Evolutionary conservation across 2,329 filamentous ascomycete species (phyloP).

Genomic region (Xylaria sp.): DNA sequence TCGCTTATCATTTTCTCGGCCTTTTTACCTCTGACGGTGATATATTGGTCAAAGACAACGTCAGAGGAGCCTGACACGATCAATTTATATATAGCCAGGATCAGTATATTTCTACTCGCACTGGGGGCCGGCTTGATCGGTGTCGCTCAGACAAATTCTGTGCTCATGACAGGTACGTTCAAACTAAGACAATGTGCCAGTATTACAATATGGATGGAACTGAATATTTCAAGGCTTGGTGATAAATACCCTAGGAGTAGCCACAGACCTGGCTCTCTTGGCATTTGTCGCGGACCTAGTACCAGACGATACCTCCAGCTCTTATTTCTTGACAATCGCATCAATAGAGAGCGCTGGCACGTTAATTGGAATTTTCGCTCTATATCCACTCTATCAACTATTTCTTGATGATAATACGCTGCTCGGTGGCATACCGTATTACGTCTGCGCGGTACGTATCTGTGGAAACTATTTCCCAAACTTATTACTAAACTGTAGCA

Average conservation of each 20-base stretch:
- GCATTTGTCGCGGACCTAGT: slow-evolving; percentile 21
- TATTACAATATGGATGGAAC: background rate
- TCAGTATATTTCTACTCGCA: slow-evolving; percentile 7
- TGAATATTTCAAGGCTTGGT: slow-evolving; percentile 21
- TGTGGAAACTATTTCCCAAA: no score
- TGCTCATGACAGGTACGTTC: slow-evolving; percentile 20
- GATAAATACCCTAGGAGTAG: slow-evolving; percentile 28
- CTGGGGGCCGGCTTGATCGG: slow-evolving; percentile 24
- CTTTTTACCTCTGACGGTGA: slow-evolving; percentile 11
- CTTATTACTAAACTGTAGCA: slow-evolving; percentile 2
- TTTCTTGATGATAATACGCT: slow-evolving; percentile 13
- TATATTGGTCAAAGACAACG: slow-evolving; percentile 1
- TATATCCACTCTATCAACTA: slow-evolving; percentile 27
- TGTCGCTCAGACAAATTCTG: slow-evolving; percentile 4
- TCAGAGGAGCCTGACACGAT: background rate
- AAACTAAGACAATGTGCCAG: background rate
- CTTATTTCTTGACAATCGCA: slow-evolving; percentile 20
- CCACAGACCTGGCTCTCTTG: slow-evolving; percentile 23
- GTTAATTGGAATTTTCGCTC: slow-evolving; percentile 14
- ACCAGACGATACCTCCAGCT: slow-evolving; percentile 8
- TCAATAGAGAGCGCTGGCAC: slow-evolving; percentile 26
- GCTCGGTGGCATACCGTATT: slow-evolving; percentile 26
- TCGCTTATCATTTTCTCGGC: slow-evolving; percentile 19
- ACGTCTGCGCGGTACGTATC: slow-evolving; percentile 26
- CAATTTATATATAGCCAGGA: slow-evolving; percentile 10